phyloP scores from a whole-genome alignment of 306 rosid species.

The Cucurbita moschata region DNA sequence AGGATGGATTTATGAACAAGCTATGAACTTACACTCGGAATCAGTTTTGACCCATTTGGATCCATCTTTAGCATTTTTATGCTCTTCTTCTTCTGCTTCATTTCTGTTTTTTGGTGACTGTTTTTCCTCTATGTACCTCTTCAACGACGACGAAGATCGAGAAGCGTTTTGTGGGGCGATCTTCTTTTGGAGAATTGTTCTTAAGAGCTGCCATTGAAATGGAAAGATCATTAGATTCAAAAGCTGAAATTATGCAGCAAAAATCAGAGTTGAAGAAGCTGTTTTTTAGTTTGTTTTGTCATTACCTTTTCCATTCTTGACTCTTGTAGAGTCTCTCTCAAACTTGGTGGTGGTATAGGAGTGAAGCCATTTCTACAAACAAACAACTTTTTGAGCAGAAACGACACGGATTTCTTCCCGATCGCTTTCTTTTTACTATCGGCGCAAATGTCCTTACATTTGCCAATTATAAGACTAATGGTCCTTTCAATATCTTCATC shows the following conservation, averaged over 20 bases:
- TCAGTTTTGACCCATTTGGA: slow-evolving; percentile 95
- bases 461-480: slow-evolving; percentile 66
- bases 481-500: slow-evolving; percentile 82
- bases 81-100: slow-evolving; percentile 18
- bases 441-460: slow-evolving; percentile 66
- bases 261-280: not conserved
- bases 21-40: slow-evolving; percentile 69
- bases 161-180: slow-evolving; percentile 36
- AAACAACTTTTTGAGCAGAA: slow-evolving; percentile 79
- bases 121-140: slow-evolving; percentile 48
- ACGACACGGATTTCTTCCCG: slow-evolving; percentile 78
- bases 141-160: slow-evolving; percentile 29
- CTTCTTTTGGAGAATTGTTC: slow-evolving; percentile 78
- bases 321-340: slow-evolving; percentile 73
- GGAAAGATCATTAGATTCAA: not conserved
- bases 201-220: slow-evolving; percentile 42
- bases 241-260: not conserved
- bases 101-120: slow-evolving; percentile 21
- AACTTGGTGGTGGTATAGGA: slow-evolving; percentile 58
- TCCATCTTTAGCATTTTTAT: slow-evolving; percentile 34
- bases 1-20: not conserved
- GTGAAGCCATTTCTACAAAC: slow-evolving; percentile 79
- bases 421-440: slow-evolving; percentile 41
- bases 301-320: slow-evolving; percentile 93
- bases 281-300: not conserved